Percentiles rank a stretch among this genome's conserved stretches.
phyloP scores from a whole-genome alignment of 495 filamentous ascomycete species.

The Penicillium silybi region DNA sequence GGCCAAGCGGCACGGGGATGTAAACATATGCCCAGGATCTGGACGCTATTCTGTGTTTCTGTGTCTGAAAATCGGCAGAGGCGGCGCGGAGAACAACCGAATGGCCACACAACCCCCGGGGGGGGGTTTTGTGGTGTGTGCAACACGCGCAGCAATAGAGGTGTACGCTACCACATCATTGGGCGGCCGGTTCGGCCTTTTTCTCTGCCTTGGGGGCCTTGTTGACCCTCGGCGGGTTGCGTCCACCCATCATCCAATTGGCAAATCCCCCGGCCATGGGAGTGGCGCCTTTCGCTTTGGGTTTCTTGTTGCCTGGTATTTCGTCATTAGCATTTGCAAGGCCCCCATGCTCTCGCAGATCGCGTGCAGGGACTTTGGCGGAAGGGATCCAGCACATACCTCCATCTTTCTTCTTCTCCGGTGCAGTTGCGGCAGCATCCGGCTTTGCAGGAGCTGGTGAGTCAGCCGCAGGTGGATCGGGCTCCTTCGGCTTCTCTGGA shows the following conservation, averaged over 20 bases:
- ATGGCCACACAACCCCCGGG: too few species aligned
- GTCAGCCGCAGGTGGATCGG: conserved; percentile 31
- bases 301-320: conserved; percentile 29
- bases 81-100: not conserved
- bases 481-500: conserved; percentile 52
- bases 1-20: not conserved
- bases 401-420: conserved; percentile 36
- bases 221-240: conserved; percentile 22
- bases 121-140: too few species aligned
- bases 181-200: conserved; percentile 11
- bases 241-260: conserved; percentile 39
- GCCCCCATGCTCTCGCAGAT: not conserved
- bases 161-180: not conserved
- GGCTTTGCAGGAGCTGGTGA: conserved; percentile 22
- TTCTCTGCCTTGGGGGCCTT: conserved; percentile 22
- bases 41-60: not conserved
- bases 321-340: conserved; percentile 2
- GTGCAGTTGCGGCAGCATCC: conserved; percentile 8
- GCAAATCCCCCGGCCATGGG: conserved; percentile 28
- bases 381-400: conserved; percentile 15
- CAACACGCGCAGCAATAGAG: not conserved
- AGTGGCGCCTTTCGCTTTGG: not conserved
- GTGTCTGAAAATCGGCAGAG: not conserved
- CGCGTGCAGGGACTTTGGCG: not conserved
- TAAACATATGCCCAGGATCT: not conserved